phyloP scores from a whole-genome alignment of 2,329 filamentous ascomycete genomes.

The Ilyonectria mors-panacis region DNA sequence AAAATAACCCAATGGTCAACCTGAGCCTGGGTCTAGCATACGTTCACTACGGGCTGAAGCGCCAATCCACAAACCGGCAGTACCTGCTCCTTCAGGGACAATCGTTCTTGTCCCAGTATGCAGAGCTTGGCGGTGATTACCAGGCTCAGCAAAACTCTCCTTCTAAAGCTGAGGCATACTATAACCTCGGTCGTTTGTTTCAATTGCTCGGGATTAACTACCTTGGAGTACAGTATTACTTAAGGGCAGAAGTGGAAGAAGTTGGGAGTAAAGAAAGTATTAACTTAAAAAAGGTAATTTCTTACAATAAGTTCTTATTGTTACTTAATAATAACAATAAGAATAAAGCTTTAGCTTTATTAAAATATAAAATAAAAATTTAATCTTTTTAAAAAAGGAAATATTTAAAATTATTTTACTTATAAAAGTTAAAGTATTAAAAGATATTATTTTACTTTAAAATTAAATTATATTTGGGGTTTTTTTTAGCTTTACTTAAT shows the following conservation, averaged over 20 bases:
- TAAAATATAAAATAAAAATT: constrained; percentile 47
- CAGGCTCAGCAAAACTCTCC: not conserved
- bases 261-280: constrained; percentile 8
- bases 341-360: constrained; percentile 44
- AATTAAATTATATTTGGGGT: no score
- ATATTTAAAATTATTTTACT: no score
- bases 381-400: not conserved
- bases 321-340: constrained; percentile 51
- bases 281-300: constrained; percentile 47
- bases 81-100: constrained; percentile 89
- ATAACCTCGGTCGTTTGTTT: constrained; percentile 57
- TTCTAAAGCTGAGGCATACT: constrained; percentile 53
- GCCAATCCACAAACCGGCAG: constrained; percentile 91
- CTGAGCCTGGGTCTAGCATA: constrained; percentile 88
- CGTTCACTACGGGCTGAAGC: constrained; percentile 89
- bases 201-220: constrained; percentile 55
- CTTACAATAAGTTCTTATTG: constrained; percentile 53
- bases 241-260: constrained; percentile 50
- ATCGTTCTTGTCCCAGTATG: constrained; percentile 75
- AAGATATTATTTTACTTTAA: no score
- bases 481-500: no score
- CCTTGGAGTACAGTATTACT: constrained; percentile 81
- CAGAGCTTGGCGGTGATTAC: constrained; percentile 32
- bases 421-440: no score
- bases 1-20: constrained; percentile 82